Evolutionary conservation across 208 protist species (phyloP).

Genomic region (Leishmania tarentolae): DNA sequence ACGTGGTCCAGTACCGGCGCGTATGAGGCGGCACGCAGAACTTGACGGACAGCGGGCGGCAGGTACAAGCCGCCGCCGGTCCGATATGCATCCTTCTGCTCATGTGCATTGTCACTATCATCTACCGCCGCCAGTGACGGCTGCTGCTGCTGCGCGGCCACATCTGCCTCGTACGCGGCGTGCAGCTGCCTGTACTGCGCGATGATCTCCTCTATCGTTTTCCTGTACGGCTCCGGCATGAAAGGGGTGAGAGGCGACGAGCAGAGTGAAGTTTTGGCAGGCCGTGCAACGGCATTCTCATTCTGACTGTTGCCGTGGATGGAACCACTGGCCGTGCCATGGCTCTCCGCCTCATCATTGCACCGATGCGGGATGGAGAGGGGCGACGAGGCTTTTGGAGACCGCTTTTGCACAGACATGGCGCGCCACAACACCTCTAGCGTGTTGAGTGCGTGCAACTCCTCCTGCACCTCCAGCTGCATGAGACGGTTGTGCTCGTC

Average conservation of each 20-base stretch:
- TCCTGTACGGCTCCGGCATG: slow-evolving; percentile 15
- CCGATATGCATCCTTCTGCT: slow-evolving; percentile 4
- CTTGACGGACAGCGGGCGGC: slow-evolving; percentile 42
- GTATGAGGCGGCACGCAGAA: slow-evolving; percentile 53
- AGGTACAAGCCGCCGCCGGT: slow-evolving; percentile 22
- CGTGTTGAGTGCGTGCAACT: slow-evolving; percentile 34
- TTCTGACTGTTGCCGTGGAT: background rate
- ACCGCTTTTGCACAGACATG: slow-evolving; percentile 20
- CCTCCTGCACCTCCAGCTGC: slow-evolving; percentile 39
- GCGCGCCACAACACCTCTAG: slow-evolving; percentile 33
- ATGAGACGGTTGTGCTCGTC: slow-evolving; percentile 44
- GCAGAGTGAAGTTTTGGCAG: background rate
- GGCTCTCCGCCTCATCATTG: background rate
- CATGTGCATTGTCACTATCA: background rate
- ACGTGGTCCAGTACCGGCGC: slow-evolving; percentile 60
- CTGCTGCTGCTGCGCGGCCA: slow-evolving; percentile 19
- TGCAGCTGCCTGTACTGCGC: slow-evolving; percentile 20
- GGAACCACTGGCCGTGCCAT: background rate
- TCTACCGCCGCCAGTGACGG: background rate
- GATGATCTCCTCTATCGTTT: slow-evolving; percentile 23
- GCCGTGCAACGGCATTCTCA: background rate
- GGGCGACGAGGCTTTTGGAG: background rate
- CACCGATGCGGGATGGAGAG: background rate
- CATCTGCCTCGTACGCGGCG: slow-evolving; percentile 30
- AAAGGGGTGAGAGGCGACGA: slow-evolving; percentile 1